phyloP scores from a whole-genome alignment of 2,329 filamentous ascomycete species.

The Verticillium isaacii region DNA sequence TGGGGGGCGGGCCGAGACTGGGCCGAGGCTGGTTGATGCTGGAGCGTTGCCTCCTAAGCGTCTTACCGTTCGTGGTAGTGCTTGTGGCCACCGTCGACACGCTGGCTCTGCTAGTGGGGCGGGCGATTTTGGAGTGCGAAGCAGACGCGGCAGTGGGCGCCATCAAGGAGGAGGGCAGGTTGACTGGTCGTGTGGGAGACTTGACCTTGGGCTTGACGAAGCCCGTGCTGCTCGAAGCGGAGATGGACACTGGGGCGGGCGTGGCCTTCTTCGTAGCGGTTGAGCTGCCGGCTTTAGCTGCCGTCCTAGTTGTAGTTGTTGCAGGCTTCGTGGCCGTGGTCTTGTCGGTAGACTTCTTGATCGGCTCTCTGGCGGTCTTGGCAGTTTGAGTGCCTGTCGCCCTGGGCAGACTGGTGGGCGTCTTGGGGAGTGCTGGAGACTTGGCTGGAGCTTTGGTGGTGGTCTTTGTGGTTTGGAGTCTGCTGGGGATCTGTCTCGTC shows the following conservation, averaged over 20 bases:
- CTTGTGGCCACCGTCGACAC: slow-evolving; percentile 20
- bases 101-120: slow-evolving; percentile 43
- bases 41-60: slow-evolving; percentile 40
- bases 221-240: slow-evolving; percentile 30
- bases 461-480: slow-evolving; percentile 21
- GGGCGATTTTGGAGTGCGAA: slow-evolving; percentile 59
- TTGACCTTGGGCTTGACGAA: slow-evolving; percentile 57
- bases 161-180: slow-evolving; percentile 61
- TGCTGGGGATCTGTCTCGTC: slow-evolving; percentile 19
- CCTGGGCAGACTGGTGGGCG: slow-evolving; percentile 23
- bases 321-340: slow-evolving; percentile 24
- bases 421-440: slow-evolving; percentile 31
- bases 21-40: slow-evolving; percentile 40
- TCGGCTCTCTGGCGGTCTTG: slow-evolving; percentile 16
- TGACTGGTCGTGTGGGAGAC: slow-evolving; percentile 65
- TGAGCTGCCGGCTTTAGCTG: slow-evolving; percentile 23
- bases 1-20: slow-evolving; percentile 55
- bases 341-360: slow-evolving; percentile 24
- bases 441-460: slow-evolving; percentile 26
- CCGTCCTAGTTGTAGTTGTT: slow-evolving; percentile 18
- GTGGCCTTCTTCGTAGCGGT: slow-evolving; percentile 31
- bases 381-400: background rate
- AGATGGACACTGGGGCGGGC: slow-evolving; percentile 34
- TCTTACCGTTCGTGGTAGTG: slow-evolving; percentile 21
- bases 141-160: slow-evolving; percentile 60